Base-by-base conservation (phyloP, 495 filamentous ascomycete species). In the Chaetomium tenue region DNA sequence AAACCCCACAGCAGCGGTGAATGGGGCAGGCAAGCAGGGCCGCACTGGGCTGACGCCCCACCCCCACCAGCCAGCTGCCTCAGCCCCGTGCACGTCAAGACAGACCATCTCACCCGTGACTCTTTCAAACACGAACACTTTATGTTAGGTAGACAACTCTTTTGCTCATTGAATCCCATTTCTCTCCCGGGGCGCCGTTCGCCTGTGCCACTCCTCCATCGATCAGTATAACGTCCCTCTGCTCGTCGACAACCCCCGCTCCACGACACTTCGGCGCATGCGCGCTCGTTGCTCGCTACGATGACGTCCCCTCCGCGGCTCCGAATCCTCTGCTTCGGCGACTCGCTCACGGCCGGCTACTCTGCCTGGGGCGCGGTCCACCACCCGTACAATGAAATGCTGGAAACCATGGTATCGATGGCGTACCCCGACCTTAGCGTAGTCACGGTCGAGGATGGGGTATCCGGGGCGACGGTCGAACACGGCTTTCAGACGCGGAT, bases 261-360 rank as follows among this genome's bases (percentile, higher is more conserved):
- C 33, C 33, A 37, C 33, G 6, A 37, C 9, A n/a, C 33, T 37
- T 37, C 33, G 33, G 9, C 33, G 37, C 60, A 54, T 54, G 60
- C 50, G 60, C 60, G 25, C n/a, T n/a, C 48, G 48, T 7, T 48
- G 11, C 64, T 60, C 60, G 55, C 39, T 44, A 69, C 56, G n/a
- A 71, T 72, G 72, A 63, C 69, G 16, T 20, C 25, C 30, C 63
- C 54, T 13, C 63, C 57, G 52, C 28, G 18, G 51, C 71, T 83
- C 9, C 75, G 76, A 37, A 81, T 89, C 44, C 79, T 89, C 26
- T 88, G 86, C 76, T 87, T 89, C 69, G 87, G 87, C 71, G 78
- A 87, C 73, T 86, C 83, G 48, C 80, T 89, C 26, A 88, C 86
- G 12, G 76, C 76, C 15, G 87, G 87, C 30, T 87, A 77, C 74